Percentiles rank a stretch among this genome's conserved stretches.
These are phyloP conservation scores for Leucocoprinus birnbaumii DNA, from an alignment of 768 basidiomycete genomes.

Conservation along the genomic window DNA sequence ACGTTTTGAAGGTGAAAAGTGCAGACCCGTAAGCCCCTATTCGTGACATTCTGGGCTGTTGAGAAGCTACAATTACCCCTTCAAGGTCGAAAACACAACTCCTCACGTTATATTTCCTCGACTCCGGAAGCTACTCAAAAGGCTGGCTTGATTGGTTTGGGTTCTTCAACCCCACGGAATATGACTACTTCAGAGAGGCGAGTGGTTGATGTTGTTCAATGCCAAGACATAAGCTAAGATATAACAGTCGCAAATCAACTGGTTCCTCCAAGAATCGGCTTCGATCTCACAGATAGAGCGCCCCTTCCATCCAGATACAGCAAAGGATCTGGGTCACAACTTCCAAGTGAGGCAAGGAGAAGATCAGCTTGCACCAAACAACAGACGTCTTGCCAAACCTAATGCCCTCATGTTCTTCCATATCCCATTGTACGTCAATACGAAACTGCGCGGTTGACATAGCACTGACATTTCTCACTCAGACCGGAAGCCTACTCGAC, in stretches of 20 bases:
- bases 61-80: neutral
- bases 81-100: constrained; percentile 80
- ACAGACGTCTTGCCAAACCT: constrained; percentile 72
- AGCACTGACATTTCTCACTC: constrained; percentile 5
- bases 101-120: constrained; percentile 89
- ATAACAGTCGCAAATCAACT: constrained; percentile 73
- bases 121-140: constrained; percentile 77
- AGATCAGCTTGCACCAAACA: constrained; percentile 55
- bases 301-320: constrained; percentile 79
- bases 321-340: constrained; percentile 61
- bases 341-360: constrained; percentile 56
- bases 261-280: constrained; percentile 85
- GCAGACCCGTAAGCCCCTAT: constrained; percentile 68
- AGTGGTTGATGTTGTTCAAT: constrained; percentile 14
- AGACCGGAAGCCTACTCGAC: constrained; percentile 74
- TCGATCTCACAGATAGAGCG: constrained; percentile 73
- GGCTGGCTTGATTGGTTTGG: constrained; percentile 61
- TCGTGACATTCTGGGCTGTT: neutral
- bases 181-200: constrained; percentile 82
- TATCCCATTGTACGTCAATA: constrained; percentile 73
- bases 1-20: constrained; percentile 80
- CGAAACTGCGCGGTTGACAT: neutral
- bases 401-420: constrained; percentile 99
- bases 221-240: neutral
- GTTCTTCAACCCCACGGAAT: constrained; percentile 65